Base-by-base conservation (phyloP, 306 rosid species). In the Lagenaria siceraria region DNA sequence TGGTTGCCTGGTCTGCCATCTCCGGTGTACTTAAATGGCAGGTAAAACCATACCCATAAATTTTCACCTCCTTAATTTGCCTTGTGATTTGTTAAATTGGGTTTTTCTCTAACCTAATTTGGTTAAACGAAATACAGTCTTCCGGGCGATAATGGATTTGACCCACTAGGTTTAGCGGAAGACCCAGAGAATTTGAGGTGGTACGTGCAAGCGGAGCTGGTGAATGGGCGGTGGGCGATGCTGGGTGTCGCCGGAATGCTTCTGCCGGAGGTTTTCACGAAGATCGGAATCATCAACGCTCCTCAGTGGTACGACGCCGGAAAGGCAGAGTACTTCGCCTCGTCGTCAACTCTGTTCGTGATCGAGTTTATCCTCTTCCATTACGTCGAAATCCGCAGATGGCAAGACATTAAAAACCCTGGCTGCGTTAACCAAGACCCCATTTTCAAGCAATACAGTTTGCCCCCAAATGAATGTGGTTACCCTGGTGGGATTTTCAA, bases 391-490 rank as follows among this genome's bases (percentile, higher is more conserved):
- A 90, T 96, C 78, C 81, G 99, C 81, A 85, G 99, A 83, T 96
- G 98, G 99, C 99, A 96, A 78, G 99, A 96, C 85, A 96, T 96
- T 36, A 96, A 96, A 86, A 92, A 96, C 94, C 99, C 99, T 31
- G 99, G 98, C 46, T 46, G 93, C 78, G 98, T 96, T 31, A 96
- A 96, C 86, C 99, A 96, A 84, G 99, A 96, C 61, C 99, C 99
- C 80, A 96, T 96, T 90, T 95, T 95, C 61, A 95, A 95, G 91
- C 99, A 92, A 74, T 92, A 95, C 83, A 95, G 99, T 83, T 82
- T 96, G 72, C 93, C 99, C 4, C 88, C 88, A 0, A 62, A 91
- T 51, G 98, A 96, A 22, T 48, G 33, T 22, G 99, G 99, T 4
- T 96, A 96, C 89, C 99, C 99, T 4, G 99, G 99, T 14, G 89